A percentile compares a stretch with the other conserved stretches of the same genome.
phyloP scores from a whole-genome alignment of 2,329 filamentous ascomycete species.

The Aspergillus spinulosporus region DNA sequence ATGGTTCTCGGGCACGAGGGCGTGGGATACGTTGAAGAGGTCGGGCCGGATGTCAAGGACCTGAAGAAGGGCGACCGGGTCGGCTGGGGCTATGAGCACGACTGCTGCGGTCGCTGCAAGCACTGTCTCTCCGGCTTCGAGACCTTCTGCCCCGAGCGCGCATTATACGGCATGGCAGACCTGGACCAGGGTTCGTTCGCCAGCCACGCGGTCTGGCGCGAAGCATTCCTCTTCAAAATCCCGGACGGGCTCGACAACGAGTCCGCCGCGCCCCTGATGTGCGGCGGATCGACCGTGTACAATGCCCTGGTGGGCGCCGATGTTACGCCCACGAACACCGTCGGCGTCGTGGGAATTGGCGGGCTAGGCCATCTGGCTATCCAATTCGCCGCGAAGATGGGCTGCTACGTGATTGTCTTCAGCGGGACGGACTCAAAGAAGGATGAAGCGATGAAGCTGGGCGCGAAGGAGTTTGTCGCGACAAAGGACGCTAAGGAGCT shows the following conservation, averaged over 20 bases:
- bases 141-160: slow-evolving; percentile 34
- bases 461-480: slow-evolving; percentile 68
- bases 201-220: slow-evolving; percentile 41
- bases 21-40: slow-evolving; percentile 34
- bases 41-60: slow-evolving; percentile 34
- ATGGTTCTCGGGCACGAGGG: slow-evolving; percentile 45
- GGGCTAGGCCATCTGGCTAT: slow-evolving; percentile 71
- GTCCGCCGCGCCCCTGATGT: slow-evolving; percentile 39
- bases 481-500: slow-evolving; percentile 53
- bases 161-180: slow-evolving; percentile 38
- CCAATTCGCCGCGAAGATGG: slow-evolving; percentile 68
- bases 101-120: slow-evolving; percentile 40
- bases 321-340: slow-evolving; percentile 31
- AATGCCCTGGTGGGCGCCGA: slow-evolving; percentile 29
- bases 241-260: slow-evolving; percentile 33
- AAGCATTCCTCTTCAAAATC: slow-evolving; percentile 41
- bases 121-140: slow-evolving; percentile 38
- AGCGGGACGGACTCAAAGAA: slow-evolving; percentile 25
- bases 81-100: slow-evolving; percentile 44
- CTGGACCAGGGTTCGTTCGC: slow-evolving; percentile 42
- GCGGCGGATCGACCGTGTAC: slow-evolving; percentile 41
- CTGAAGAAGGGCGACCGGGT: slow-evolving; percentile 44
- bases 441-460: slow-evolving; percentile 44
- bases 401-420: slow-evolving; percentile 53
- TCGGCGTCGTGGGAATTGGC: slow-evolving; percentile 67